Conservation (phyloP, 163 green algal species). For the Dunaliella salina region DNA sequence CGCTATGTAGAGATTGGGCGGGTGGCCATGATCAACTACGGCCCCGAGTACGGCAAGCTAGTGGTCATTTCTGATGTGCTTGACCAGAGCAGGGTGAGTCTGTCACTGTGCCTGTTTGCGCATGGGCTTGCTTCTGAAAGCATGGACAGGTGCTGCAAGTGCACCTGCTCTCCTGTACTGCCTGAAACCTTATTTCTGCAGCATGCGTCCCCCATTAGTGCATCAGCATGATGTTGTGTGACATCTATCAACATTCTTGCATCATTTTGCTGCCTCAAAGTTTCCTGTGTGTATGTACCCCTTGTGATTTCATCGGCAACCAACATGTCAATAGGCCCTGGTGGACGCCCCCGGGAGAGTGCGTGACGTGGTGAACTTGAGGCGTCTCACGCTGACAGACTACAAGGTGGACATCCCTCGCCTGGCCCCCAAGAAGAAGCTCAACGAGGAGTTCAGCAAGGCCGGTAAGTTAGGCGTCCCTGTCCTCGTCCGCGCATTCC, state of each 20-base stretch:
- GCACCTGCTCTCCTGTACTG: not conserved
- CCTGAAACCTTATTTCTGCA: not conserved
- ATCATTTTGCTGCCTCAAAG: not conserved
- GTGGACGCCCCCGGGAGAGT: conserved; percentile 79
- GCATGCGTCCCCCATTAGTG: not conserved
- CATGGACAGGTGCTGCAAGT: not conserved
- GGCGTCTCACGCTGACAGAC: conserved; percentile 90
- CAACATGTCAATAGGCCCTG: conserved; percentile 66
- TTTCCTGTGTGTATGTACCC: not conserved
- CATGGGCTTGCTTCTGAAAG: too few species aligned
- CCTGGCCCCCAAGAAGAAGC: conserved; percentile 81
- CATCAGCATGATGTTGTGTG: not conserved
- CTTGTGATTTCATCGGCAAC: not conserved
- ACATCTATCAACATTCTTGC: not conserved
- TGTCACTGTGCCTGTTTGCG: not conserved
- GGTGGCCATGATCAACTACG: conserved; percentile 91
- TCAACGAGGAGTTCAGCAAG: conserved; percentile 52
- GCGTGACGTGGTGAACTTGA: conserved; percentile 83
- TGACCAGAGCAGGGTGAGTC: conserved; percentile 88
- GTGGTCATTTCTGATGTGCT: conserved; percentile 94
- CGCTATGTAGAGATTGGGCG: conserved; percentile 92
- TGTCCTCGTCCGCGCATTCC: too few species aligned
- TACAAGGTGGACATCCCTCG: conserved; percentile 87
- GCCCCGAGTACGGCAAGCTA: conserved; percentile 90
- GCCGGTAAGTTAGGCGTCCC: conserved; percentile 4